These are phyloP conservation scores for Penicillium sp. DNA, from an alignment of 2,329 filamentous ascomycete genomes.

Conservation along the genomic window DNA sequence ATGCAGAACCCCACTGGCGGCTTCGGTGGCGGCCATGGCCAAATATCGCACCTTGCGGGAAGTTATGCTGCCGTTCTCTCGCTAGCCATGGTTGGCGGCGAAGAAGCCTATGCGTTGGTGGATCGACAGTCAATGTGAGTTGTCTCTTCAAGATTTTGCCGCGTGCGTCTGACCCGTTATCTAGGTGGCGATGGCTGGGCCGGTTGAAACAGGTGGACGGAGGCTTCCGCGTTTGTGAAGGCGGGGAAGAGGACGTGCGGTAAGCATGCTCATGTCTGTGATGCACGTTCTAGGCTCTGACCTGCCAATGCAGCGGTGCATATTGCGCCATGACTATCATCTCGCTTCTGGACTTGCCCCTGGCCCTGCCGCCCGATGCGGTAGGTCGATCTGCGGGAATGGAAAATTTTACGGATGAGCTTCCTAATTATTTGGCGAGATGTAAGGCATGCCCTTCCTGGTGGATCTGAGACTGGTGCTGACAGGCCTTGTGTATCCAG, in stretches of 20 bases:
- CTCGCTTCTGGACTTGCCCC: constrained; percentile 76
- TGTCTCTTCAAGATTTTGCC: constrained; percentile 5
- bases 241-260: constrained; percentile 91
- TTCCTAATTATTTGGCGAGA: constrained; percentile 75
- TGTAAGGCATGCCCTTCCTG: constrained; percentile 57
- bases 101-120: constrained; percentile 70
- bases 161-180: constrained; percentile 24
- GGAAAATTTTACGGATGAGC: constrained; percentile 65
- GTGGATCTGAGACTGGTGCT: constrained; percentile 7
- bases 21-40: constrained; percentile 91
- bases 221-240: constrained; percentile 82
- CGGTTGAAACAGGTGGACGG: constrained; percentile 81
- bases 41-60: constrained; percentile 82
- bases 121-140: constrained; percentile 72
- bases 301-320: constrained; percentile 62
- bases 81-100: constrained; percentile 73
- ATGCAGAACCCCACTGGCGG: constrained; percentile 83
- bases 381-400: constrained; percentile 57
- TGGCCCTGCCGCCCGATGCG: constrained; percentile 71
- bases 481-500: constrained; percentile 42
- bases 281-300: constrained; percentile 16
- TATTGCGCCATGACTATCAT: constrained; percentile 88
- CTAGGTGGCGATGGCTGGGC: constrained; percentile 80
- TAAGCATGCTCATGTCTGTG: constrained; percentile 43
- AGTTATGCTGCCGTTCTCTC: constrained; percentile 82